These are phyloP conservation scores for Lachancea nothofagi DNA, from an alignment of 805 yeast genomes.

Conservation along the genomic window DNA sequence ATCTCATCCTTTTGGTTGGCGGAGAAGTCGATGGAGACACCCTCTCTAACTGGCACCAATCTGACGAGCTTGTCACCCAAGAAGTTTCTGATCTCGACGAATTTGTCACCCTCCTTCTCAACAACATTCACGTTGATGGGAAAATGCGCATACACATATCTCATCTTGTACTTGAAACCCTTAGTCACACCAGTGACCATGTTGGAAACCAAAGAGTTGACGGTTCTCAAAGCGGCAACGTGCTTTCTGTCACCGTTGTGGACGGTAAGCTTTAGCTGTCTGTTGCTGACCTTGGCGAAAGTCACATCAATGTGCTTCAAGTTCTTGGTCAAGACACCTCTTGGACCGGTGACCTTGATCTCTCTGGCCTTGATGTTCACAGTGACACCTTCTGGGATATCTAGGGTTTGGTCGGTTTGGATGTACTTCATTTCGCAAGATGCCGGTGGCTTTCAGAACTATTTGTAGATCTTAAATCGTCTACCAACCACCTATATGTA, in stretches of 20 bases:
- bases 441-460: slow-evolving; percentile 5
- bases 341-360: slow-evolving; percentile 92
- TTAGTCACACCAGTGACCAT: slow-evolving; percentile 97
- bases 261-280: slow-evolving; percentile 79
- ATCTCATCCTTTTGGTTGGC: slow-evolving; percentile 90
- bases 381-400: slow-evolving; percentile 88
- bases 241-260: slow-evolving; percentile 99
- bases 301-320: slow-evolving; percentile 93
- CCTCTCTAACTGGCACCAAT: slow-evolving; percentile 77
- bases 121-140: slow-evolving; percentile 96
- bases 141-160: slow-evolving; percentile 99
- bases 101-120: slow-evolving; percentile 66
- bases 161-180: slow-evolving; percentile 99
- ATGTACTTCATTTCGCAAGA: slow-evolving; percentile 63
- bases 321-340: slow-evolving; percentile 89
- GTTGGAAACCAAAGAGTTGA: slow-evolving; percentile 90
- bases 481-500: neutral
- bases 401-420: slow-evolving; percentile 78
- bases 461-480: neutral
- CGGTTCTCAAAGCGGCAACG: slow-evolving; percentile 99
- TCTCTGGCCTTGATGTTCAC: slow-evolving; percentile 87
- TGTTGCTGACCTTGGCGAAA: slow-evolving; percentile 70
- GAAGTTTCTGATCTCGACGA: slow-evolving; percentile 97
- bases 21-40: slow-evolving; percentile 82
- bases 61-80: slow-evolving; percentile 99